Evolutionary conservation across 1,284 basidiomycete species (phyloP).

Genomic region (Meripilus lineatus): DNA sequence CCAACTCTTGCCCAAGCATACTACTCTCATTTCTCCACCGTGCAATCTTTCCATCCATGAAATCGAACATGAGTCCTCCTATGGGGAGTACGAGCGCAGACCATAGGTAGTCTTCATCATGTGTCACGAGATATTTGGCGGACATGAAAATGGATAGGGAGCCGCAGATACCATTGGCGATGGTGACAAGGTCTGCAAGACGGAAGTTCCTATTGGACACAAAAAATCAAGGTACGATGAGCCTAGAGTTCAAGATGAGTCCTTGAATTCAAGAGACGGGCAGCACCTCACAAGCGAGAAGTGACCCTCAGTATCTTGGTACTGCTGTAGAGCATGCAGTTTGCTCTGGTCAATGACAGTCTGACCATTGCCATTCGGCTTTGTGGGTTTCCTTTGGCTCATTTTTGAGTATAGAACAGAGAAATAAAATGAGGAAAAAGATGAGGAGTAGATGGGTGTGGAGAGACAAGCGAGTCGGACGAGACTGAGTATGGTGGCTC

Average conservation of each 20-base stretch:
- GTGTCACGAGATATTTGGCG: conserved; percentile 80
- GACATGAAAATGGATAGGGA: conserved; percentile 94
- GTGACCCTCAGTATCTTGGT: conserved; percentile 85
- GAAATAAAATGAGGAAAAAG: too few relatives aligned
- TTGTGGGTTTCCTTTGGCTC: conserved; percentile 28
- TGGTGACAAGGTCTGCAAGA: conserved; percentile 97
- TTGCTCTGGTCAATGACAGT: conserved; percentile 31
- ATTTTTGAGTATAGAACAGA: conserved; percentile 21
- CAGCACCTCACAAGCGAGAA: conserved; percentile 90
- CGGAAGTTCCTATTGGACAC: conserved; percentile 83
- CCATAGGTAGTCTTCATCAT: conserved; percentile 80
- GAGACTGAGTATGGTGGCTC: too few relatives aligned
- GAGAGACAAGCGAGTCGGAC: neutral
- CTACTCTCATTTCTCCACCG: conserved; percentile 94
- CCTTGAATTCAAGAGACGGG: conserved; percentile 9
- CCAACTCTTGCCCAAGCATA: conserved; percentile 98
- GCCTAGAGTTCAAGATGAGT: too few relatives aligned
- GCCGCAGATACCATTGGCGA: conserved; percentile 99
- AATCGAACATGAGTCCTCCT: conserved; percentile 97
- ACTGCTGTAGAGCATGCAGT: conserved; percentile 68
- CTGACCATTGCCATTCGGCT: conserved; percentile 12
- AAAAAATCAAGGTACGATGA: too few relatives aligned
- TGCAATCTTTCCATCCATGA: conserved; percentile 96
- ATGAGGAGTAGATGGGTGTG: neutral
- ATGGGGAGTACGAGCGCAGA: conserved; percentile 86